Conservation (phyloP, 129 eudicot species). For the Silybum marianum region DNA sequence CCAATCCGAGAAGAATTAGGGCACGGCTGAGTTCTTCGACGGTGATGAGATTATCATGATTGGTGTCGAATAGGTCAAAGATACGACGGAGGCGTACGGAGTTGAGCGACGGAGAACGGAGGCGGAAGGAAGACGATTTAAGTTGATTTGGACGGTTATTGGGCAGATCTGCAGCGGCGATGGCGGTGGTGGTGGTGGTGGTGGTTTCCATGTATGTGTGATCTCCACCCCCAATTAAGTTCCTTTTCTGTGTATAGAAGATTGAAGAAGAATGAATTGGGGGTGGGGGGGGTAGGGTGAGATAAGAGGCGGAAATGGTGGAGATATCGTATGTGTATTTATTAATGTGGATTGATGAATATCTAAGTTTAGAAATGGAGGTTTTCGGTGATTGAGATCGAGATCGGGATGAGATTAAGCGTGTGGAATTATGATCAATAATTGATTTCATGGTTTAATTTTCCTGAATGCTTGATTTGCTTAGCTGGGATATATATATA, state of each 20-base stretch:
- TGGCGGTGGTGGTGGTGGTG: neutral
- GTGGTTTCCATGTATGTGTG: slow-evolving; percentile 33
- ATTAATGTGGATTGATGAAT: neutral
- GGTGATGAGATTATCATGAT: slow-evolving; percentile 59
- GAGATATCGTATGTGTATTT: neutral
- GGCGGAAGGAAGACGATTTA: slow-evolving; percentile 44
- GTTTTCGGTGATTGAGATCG: slow-evolving; percentile 25
- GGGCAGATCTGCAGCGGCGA: neutral
- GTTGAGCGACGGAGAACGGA: slow-evolving; percentile 75
- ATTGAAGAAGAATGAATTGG: neutral
- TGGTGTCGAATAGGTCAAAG: slow-evolving; percentile 77
- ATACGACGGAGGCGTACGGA: slow-evolving; percentile 80
- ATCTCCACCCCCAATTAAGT: neutral
- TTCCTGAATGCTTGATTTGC: neutral
- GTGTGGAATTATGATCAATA: slow-evolving; percentile 25
- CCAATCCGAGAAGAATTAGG: slow-evolving; percentile 61
- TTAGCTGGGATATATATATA: neutral
- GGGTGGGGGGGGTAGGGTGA: neutral
- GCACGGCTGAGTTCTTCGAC: slow-evolving; percentile 78
- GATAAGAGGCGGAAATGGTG: neutral
- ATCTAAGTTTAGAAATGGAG: slow-evolving; percentile 6
- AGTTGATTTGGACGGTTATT: neutral
- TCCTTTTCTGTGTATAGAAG: slow-evolving; percentile 1
- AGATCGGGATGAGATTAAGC: slow-evolving; percentile 2
- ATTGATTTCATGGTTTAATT: slow-evolving; percentile 14